Percentiles rank a stretch among this genome's conserved stretches.
phyloP scores from a whole-genome alignment of 208 protist genomes.

The Leishmania major region DNA sequence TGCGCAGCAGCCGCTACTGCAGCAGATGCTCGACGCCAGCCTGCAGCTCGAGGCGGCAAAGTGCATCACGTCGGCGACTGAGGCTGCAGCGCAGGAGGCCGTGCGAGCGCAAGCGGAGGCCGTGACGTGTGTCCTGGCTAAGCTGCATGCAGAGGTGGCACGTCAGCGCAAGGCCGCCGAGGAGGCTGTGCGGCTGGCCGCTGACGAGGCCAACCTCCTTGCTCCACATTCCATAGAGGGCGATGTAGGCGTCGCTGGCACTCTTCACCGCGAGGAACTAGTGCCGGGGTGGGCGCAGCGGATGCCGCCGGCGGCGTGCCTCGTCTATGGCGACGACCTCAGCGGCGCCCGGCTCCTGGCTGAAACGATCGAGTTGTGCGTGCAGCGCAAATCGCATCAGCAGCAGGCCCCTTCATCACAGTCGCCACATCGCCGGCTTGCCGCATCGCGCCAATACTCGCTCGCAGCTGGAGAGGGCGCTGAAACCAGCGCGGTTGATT shows the following conservation, averaged over 20 bases:
- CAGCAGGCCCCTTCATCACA: constrained; percentile 9
- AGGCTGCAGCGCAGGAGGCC: constrained; percentile 11
- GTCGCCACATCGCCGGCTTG: constrained; percentile 6
- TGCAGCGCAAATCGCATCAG: constrained; percentile 18
- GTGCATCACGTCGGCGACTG: constrained; percentile 5
- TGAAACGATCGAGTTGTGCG: constrained; percentile 44
- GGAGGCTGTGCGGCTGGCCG: constrained; percentile 89
- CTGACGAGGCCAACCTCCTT: constrained; percentile 22
- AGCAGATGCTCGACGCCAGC: not conserved
- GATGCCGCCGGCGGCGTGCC: constrained; percentile 74
- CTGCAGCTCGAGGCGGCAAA: constrained; percentile 13
- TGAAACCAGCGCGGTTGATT: not conserved
- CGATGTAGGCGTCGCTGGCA: constrained; percentile 3
- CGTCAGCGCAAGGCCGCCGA: constrained; percentile 80
- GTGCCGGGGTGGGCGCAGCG: constrained; percentile 68
- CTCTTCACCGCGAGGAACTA: constrained; percentile 38
- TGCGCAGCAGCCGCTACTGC: not conserved
- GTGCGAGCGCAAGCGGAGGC: constrained; percentile 15
- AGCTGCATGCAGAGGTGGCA: constrained; percentile 28
- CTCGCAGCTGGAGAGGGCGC: not conserved
- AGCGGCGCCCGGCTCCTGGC: constrained; percentile 63
- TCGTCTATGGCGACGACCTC: constrained; percentile 83
- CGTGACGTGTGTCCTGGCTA: constrained; percentile 16
- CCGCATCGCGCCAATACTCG: not conserved
- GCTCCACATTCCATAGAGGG: not conserved